Evolutionary conservation across 2,329 filamentous ascomycete species (phyloP), one percentile per base, ranked within the genome.

Genomic region (Aspergillus tamarii): DNA sequence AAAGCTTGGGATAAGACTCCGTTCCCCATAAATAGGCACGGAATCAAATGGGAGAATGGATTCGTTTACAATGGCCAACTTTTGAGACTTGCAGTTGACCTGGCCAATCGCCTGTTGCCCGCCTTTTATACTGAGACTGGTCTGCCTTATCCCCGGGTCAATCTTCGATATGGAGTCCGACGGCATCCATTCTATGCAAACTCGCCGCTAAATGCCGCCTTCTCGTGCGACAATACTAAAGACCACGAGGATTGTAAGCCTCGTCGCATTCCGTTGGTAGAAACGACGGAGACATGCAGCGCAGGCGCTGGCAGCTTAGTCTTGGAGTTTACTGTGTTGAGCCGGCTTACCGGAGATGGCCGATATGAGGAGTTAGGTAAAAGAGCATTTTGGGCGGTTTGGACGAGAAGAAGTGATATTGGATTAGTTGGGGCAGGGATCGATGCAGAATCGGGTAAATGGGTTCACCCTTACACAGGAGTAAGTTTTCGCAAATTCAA

Each of bases 301-400:
- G 95, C 95, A 1, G 95, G 95, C 50, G 95, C 95, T n/a, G 95
- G 94, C 60, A 98, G 94, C 76, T 83, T 99, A 30, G 92, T 97
- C 3, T 85, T 99, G 1, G 95, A 99, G 75, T 97, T 98, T 69
- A 92, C 93, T 0, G 92, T 94, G 0, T 83, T 99, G 54, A 97
- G 93, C 73, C 88, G 95, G 28, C 83, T 99, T 54, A 96, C 93
- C 0, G 93, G 92, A 12, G 92, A 98, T 74, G 82, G 85, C 11
- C 88, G 91, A n/a, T 99, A 96, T 72, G 95, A 99, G 77, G 88
- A 91, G 72, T 85, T 92, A 19, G 94, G 92, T 0, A 98, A 98
- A 78, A 85, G 91, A 62, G 94, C 95, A 0, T 99, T 99, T 73
- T 97, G 94, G 93, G 91, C 94, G 28, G 92, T 99, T n/a, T 99